Base-by-base conservation (phyloP, 2,329 filamentous ascomycete genomes). In the Fonsecaea erecta region DNA sequence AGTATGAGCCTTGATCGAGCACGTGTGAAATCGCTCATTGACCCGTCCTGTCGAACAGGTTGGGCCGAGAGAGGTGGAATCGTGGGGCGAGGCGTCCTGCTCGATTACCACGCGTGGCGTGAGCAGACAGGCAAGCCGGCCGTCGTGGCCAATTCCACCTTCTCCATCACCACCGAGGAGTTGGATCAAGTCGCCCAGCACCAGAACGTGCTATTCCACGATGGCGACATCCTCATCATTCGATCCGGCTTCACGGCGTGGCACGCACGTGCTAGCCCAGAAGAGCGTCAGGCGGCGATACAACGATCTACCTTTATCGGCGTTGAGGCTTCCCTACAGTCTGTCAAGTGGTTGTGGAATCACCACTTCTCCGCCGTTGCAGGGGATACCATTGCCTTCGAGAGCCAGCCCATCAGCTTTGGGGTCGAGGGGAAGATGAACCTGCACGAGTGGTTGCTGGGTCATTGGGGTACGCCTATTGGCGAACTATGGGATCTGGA, bases 21-120 rank as follows among this genome's bases (percentile, higher is more conserved):
- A n/a, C n/a, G n/a, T n/a, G n/a, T n/a, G n/a, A n/a, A n/a, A n/a
- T n/a, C n/a, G n/a, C n/a, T n/a, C n/a, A n/a, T n/a, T n/a, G n/a
- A n/a, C n/a, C n/a, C n/a, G n/a, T n/a, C 18, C n/a, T 16, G 18
- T 61, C 79, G 77, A 73, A 48, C n/a, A n/a, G n/a, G n/a, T n/a
- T 79, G 76, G 76, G 75, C 72, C 18, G 72, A 76, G 34, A 73
- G 74, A 1, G 76, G 76, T 21, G 77, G 77, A 7, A 77, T 81
- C 26, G 75, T 79, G 32, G 79, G 79, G 32, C 78, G 80, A 3
- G 80, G 80, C n/a, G 76, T 82, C 12, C 75, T 82, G 21, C 67
- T 82, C 26, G 80, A 82, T 74, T 81, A 77, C 54, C 73, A 71
- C n/a, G 70, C 76, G 1, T 84, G 78, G 79, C 79, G 12, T 72